phyloP scores from a whole-genome alignment of 1,284 basidiomycete species.

The Fomitopsis palustris region DNA sequence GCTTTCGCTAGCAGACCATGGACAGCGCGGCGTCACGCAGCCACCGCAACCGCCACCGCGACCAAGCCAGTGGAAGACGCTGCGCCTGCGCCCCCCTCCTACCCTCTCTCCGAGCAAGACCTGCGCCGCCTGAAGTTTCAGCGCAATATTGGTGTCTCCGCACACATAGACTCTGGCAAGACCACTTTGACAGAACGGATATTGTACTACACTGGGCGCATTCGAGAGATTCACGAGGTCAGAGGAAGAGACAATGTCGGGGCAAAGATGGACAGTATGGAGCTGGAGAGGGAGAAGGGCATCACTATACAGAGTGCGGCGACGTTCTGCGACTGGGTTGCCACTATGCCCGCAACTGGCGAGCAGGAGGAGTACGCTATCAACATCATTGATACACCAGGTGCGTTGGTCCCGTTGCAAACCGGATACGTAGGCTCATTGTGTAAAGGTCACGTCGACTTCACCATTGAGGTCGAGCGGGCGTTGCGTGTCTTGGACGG shows the following conservation, averaged over 20 bases:
- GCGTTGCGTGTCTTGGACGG: slow-evolving; percentile 96
- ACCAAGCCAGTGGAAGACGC: slow-evolving; percentile 12
- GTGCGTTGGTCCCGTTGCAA: slow-evolving; percentile 33
- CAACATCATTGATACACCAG: slow-evolving; percentile 99
- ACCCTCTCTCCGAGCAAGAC: slow-evolving; percentile 57
- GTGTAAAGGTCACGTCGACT: slow-evolving; percentile 89
- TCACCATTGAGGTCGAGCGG: slow-evolving; percentile 98
- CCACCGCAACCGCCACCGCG: slow-evolving; percentile 23
- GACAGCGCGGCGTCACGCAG: slow-evolving; percentile 17
- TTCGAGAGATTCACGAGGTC: slow-evolving; percentile 95
- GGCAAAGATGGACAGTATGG: slow-evolving; percentile 99
- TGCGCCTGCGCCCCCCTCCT: slow-evolving; percentile 25
- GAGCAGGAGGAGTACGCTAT: slow-evolving; percentile 85
- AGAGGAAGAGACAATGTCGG: slow-evolving; percentile 94
- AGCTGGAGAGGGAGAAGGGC: slow-evolving; percentile 97
- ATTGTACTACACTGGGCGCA: slow-evolving; percentile 95
- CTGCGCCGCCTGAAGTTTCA: slow-evolving; percentile 56
- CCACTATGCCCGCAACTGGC: slow-evolving; percentile 60
- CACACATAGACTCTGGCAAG: slow-evolving; percentile 97
- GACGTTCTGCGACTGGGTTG: slow-evolving; percentile 96
- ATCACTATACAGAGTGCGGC: slow-evolving; percentile 99
- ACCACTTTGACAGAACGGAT: slow-evolving; percentile 98
- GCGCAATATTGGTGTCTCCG: slow-evolving; percentile 83
- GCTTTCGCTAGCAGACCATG: slow-evolving; percentile 8
- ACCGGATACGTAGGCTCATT: neutral